Base-by-base conservation (phyloP, 805 yeast genomes). In the Pichia occidentalis region DNA sequence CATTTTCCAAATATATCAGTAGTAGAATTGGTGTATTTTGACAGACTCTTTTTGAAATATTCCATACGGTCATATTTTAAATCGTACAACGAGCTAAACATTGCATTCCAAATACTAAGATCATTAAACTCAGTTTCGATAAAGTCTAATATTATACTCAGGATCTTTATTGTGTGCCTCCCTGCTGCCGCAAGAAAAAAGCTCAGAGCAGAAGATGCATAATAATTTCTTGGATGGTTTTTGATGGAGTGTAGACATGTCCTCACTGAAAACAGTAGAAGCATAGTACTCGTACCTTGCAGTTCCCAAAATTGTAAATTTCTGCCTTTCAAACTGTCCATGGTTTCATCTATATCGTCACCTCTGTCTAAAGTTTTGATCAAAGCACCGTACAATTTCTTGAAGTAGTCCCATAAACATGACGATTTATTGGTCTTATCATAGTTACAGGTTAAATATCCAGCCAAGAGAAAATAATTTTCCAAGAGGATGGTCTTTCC, bases 161-260 rank as follows among this genome's bases (percentile, higher is more conserved):
- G 17, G 9, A 16, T 19, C 17, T 12, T 7, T 4, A 11, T 10
- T 13, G 10, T 6, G 5, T 4, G 14, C 11, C 28, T 19, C 5
- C 9, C 9, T 1, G 10, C 12, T 12, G 19, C 30, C 6, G 36
- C 12, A 29, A 46, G 32, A 35, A 46, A 44, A 36, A 37, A 48
- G 32, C 52, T 33, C 4, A 68, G 55, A 40, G 62, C 57, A n/a
- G 55, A 49, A 64, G 70, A 63, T 0, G 76, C 73, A 38, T 71
- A 72, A 47, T 73, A 73, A 48, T 71, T 73, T 29, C 61, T 48
- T 8, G 66, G 67, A 46, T 73, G 79, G 10, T 51, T 42, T 18
- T 42, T 49, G 0, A 63, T 62, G 0, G 77, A 67, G 7, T 33
- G 34, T 2, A 56, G 37, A 1, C 71, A 57, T 2, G 47, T 34